Base-by-base conservation (phyloP, 139 green algal species). In the Chlorella sp. region DNA sequence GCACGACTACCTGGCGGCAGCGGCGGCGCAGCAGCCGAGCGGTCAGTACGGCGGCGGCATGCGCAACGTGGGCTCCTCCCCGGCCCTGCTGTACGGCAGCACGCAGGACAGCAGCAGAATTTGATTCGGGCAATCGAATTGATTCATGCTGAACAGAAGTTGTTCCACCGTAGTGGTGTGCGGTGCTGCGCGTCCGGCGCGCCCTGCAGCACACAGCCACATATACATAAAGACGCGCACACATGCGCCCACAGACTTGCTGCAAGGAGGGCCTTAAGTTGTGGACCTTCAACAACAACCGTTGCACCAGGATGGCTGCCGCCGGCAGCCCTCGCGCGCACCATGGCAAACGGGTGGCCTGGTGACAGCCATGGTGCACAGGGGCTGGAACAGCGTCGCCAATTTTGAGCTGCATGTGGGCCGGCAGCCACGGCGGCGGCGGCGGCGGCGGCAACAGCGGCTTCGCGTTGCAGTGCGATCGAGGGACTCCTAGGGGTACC, bases 281-380 rank as follows among this genome's bases (percentile, higher is more conserved):
- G n/a, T n/a, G n/a, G n/a, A n/a, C n/a, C n/a, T 32, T 32, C 3
- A 3, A 34, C 23, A 32, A 30, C 32, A 21, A 16, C 2, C 4
- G 62, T 9, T 13, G 32, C 17, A 30, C 2, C 23, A 28, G 21
- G 7, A 7, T 7, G 62, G 62, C 62, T 7, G 20, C 47, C 16
- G 41, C 80, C 25, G 16, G 74, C 57, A 5, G 34, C 47, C 4
- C 51, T 82, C 36, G 41, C 26, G 3, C 74, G 2, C 56, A 73
- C 60, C 95, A 98, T 98, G 0, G 95, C 95, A 74, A 98, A 98
- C 3, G 91, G 84, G 86, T 98, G 95, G 1, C 90, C 92, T 17
- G 85, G 47, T 2, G 88, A 65, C 36, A 98, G 84, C 68, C 88
- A 69, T 3, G 95, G 94, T 93, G 84, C 96, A 98, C 2, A 89